phyloP scores from a whole-genome alignment of 2,329 filamentous ascomycete species.

The Sporothrix humicola region DNA sequence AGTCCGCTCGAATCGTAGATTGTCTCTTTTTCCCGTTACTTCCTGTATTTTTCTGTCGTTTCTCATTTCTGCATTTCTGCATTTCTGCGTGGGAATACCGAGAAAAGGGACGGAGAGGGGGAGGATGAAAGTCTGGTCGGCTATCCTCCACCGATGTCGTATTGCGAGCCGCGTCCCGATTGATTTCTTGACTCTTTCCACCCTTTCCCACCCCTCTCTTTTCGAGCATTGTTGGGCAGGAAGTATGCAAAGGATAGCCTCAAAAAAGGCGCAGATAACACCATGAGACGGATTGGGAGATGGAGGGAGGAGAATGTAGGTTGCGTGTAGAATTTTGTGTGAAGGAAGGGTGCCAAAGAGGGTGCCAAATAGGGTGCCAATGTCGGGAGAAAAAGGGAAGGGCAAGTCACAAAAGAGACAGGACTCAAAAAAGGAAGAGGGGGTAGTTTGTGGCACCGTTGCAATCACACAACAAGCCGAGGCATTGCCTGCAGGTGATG shows the following conservation, averaged over 20 bases:
- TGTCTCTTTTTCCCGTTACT: not conserved
- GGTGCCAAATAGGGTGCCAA: not conserved
- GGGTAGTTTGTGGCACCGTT: slow-evolving; percentile 10
- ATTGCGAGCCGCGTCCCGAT: slow-evolving; percentile 19
- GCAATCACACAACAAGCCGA: not conserved
- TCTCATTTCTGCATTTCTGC: not conserved
- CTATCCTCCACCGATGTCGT: slow-evolving; percentile 1
- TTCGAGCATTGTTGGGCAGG: too few relatives aligned
- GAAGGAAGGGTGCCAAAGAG: not conserved
- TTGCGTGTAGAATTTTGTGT: not conserved
- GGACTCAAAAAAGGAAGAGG: not conserved
- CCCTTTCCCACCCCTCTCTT: not conserved
- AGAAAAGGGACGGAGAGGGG: not conserved
- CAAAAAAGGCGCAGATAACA: not conserved
- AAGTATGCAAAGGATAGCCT: not conserved
- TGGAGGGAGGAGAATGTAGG: not conserved
- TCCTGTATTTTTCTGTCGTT: not conserved
- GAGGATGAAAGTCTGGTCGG: not conserved
- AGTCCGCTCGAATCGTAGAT: not conserved
- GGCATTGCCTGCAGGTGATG: not conserved
- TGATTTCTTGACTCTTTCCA: not conserved
- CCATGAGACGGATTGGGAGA: not conserved
- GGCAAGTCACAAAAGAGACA: not conserved
- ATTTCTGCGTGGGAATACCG: not conserved
- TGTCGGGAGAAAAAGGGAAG: not conserved